Evolutionary conservation across 139 green algal species (phyloP).

Genomic region (Volvox reticuliferus): DNA sequence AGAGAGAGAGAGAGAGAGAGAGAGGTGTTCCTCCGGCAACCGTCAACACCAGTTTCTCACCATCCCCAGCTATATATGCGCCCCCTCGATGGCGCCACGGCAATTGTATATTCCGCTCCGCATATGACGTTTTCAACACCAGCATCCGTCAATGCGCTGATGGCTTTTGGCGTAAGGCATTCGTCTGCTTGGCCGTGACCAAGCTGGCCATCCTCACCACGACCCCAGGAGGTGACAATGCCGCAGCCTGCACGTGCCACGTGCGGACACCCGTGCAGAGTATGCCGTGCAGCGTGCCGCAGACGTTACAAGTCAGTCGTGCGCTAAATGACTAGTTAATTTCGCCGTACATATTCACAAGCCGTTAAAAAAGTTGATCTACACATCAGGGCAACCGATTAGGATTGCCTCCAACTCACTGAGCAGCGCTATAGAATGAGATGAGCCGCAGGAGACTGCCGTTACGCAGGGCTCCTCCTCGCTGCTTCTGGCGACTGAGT

Average conservation of each 20-base stretch:
- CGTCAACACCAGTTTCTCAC: conserved; percentile 49
- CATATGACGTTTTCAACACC: conserved; percentile 69
- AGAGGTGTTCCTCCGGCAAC: no score
- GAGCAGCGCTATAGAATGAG: conserved; percentile 9
- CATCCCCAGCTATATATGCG: conserved; percentile 91
- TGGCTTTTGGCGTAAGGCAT: conserved; percentile 57
- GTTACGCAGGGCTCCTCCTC: neutral
- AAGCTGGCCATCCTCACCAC: conserved; percentile 89
- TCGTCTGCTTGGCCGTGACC: conserved; percentile 80
- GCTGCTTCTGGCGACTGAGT: neutral
- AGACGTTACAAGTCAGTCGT: no score
- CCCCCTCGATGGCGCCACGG: conserved; percentile 60
- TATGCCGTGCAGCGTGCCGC: no score
- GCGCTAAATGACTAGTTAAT: no score
- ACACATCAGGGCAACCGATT: no score
- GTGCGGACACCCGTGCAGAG: no score
- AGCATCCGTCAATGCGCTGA: conserved; percentile 64
- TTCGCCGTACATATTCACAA: no score
- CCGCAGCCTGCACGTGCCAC: conserved; percentile 50
- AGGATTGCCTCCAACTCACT: neutral
- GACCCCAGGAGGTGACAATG: conserved; percentile 71
- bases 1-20: no score
- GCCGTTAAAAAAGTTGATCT: neutral
- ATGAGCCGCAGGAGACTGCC: neutral
- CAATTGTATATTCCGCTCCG: conserved; percentile 91